Base-by-base conservation (phyloP, 2,329 filamentous ascomycete genomes). In the Colletotrichum sp. region DNA sequence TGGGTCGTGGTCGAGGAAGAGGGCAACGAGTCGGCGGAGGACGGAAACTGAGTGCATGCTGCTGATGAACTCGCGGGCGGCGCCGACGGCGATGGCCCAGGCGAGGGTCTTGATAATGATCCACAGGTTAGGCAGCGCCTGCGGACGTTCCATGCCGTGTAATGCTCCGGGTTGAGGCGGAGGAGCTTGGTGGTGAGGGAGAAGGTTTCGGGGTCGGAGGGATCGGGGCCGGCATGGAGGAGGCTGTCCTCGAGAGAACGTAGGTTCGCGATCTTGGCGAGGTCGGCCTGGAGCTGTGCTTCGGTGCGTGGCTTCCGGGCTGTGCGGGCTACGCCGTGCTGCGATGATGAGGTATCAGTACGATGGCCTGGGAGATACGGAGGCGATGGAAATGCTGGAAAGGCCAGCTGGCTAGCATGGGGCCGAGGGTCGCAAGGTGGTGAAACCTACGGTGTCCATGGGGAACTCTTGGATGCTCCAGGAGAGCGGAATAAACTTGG, bases 121-220 rank as follows among this genome's bases (percentile, higher is more conserved):
- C 87, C 86, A 87, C 87, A 90, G 75, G 86, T 90, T 89, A 93
- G 87, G 85, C 91, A 93, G 81, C 90, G 90, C 80, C 97, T 93
- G 82, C 97, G 93, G 86, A 93, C 91, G 89, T 97, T 97, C 95
- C 95, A 97, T 89, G 95, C 90, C 72, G 95, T 96, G 86, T 97
- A 97, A 87, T 96, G 96, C 84, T 97, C 95, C 30, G 95, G 95
- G 83, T 97, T 97, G 80, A 93, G 90, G 62, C 89, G 90, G 69
- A 96, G 89, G 59, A 97, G 90, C 78, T 91, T 92, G n/a, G 93
- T 92, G 38, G 93, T 94, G 70, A 94, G 89, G 77, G 90, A 86
- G 79, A 96, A 91, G 55, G 92, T 90, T 71, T 91, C 87, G 78
- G 74, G 81, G 63, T 62, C 78, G 58, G 64, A 74, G 77, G 72